phyloP scores from a whole-genome alignment of 805 yeast genomes.

The Metschnikowia reukaufii region DNA sequence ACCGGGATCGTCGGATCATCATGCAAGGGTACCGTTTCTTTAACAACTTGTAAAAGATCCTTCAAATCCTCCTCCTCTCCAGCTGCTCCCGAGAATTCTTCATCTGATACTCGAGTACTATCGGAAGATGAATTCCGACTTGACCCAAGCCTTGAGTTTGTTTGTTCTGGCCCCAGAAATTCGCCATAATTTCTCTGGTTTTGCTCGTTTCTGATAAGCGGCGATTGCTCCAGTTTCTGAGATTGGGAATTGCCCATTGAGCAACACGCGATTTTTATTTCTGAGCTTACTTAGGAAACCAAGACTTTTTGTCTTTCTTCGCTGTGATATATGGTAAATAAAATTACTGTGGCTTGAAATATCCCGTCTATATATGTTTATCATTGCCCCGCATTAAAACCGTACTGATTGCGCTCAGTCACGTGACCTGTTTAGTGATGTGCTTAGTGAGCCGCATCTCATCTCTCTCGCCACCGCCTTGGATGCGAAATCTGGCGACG shows the following conservation, averaged over 20 bases:
- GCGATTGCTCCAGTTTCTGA: conserved; percentile 11
- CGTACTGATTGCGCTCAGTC: conserved; percentile 5
- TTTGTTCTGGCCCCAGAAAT: not conserved
- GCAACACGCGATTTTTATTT: not conserved
- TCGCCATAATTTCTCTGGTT: not conserved
- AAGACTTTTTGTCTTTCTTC: no score
- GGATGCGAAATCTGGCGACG: no score
- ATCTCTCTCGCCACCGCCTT: no score
- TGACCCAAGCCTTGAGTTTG: not conserved
- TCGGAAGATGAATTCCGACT: not conserved
- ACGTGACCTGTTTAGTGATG: conserved; percentile 5
- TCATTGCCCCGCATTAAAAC: not conserved
- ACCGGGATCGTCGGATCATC: conserved; percentile 43
- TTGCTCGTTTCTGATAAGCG: conserved; percentile 5
- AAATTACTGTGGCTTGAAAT: not conserved
- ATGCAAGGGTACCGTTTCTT: conserved; percentile 38
- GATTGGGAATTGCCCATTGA: conserved; percentile 3
- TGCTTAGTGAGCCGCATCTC: not conserved
- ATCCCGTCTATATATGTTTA: not conserved
- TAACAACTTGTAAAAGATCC: conserved; percentile 31
- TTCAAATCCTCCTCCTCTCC: conserved; percentile 23
- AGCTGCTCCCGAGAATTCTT: not conserved
- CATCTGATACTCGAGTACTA: not conserved
- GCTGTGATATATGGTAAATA: not conserved
- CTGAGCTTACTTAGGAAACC: not conserved